These are phyloP conservation scores for Dipteronia sinensis DNA, from an alignment of 345 rosid genomes.

Conservation along the genomic window DNA sequence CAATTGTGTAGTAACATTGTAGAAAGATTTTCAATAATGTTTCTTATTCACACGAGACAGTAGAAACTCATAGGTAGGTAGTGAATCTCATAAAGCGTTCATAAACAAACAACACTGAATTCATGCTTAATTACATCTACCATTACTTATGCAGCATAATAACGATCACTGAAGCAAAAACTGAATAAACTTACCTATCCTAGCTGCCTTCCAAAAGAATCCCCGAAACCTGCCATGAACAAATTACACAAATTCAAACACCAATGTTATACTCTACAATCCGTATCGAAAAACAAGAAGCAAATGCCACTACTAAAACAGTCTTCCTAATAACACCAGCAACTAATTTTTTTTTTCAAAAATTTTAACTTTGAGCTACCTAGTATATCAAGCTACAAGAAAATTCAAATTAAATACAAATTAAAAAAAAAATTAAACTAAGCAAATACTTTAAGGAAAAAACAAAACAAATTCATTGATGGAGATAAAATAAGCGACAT, in stretches of 20 bases:
- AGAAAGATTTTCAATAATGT: background rate
- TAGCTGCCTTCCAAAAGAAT: slow-evolving; percentile 97
- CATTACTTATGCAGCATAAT: background rate
- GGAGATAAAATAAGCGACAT: background rate
- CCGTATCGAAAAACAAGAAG: background rate
- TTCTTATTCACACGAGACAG: background rate
- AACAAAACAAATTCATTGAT: background rate
- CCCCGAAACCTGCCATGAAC: slow-evolving; percentile 74
- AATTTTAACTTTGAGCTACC: background rate
- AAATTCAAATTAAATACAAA: background rate
- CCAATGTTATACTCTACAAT: background rate
- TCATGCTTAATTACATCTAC: too few relatives aligned
- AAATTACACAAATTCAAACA: slow-evolving; percentile 7
- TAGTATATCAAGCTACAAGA: background rate
- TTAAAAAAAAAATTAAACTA: background rate
- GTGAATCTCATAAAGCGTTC: background rate
- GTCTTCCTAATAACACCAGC: background rate
- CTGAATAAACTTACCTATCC: slow-evolving; percentile 64
- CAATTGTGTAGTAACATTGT: background rate
- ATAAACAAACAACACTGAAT: background rate
- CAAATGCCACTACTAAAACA: background rate
- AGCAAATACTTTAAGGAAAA: background rate
- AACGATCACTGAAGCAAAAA: background rate
- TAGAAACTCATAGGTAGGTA: background rate
- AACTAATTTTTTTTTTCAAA: background rate